These are phyloP conservation scores for Alternaria tenuissima DNA, from an alignment of 2,329 filamentous ascomycete species.

Conservation along the genomic window DNA sequence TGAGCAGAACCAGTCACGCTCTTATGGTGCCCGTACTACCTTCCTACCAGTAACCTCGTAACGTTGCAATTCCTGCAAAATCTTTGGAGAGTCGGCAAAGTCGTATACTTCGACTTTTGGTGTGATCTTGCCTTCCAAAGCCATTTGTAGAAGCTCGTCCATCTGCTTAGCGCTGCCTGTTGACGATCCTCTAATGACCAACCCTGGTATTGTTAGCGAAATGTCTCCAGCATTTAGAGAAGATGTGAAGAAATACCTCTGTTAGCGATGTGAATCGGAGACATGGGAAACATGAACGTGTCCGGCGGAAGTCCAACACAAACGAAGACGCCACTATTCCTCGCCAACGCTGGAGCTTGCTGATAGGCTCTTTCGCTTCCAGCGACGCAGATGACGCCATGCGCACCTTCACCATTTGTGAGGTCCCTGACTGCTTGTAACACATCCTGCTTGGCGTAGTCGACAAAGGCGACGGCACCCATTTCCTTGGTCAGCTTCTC, in stretches of 20 bases:
- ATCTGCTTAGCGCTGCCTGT: slow-evolving; percentile 57
- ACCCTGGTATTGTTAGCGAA: slow-evolving; percentile 32
- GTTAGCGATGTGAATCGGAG: slow-evolving; percentile 58
- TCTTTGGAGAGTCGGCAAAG: slow-evolving; percentile 47
- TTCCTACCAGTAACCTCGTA: slow-evolving; percentile 49
- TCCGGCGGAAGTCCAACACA: slow-evolving; percentile 58
- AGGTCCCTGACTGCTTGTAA: slow-evolving; percentile 51
- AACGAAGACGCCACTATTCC: slow-evolving; percentile 57
- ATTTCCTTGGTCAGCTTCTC: slow-evolving; percentile 71
- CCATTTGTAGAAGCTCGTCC: slow-evolving; percentile 56
- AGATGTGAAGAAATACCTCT: slow-evolving; percentile 41
- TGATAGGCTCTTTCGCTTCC: slow-evolving; percentile 56
- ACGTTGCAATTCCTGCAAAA: slow-evolving; percentile 44
- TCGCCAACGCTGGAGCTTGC: slow-evolving; percentile 55
- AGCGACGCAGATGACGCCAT: slow-evolving; percentile 58
- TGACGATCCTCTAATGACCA: slow-evolving; percentile 58
- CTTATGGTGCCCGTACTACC: slow-evolving; percentile 43
- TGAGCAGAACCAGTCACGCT: background rate
- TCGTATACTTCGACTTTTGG: slow-evolving; percentile 49
- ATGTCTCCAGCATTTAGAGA: background rate
- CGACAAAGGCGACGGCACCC: slow-evolving; percentile 77
- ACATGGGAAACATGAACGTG: slow-evolving; percentile 56
- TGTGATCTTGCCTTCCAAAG: slow-evolving; percentile 53
- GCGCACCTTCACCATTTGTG: slow-evolving; percentile 55
- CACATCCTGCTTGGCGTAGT: slow-evolving; percentile 69